A percentile compares a stretch with the other conserved stretches of the same genome.
phyloP scores from a whole-genome alignment of 495 filamentous ascomycete genomes.

The Podospora sp. region DNA sequence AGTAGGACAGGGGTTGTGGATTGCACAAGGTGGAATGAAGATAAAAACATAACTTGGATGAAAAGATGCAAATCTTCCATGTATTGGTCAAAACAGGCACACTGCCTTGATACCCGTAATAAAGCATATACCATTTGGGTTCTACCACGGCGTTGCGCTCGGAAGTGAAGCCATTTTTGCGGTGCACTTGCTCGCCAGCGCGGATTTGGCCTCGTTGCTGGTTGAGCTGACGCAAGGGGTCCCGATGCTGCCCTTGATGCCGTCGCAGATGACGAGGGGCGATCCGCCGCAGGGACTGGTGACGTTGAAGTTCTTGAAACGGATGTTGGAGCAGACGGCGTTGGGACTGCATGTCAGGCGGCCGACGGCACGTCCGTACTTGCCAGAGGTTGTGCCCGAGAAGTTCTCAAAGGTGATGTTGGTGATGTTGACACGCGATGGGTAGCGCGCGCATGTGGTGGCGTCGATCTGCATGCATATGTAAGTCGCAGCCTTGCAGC shows the following conservation, averaged over 20 bases:
- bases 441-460: slow-evolving; percentile 51
- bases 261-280: slow-evolving; percentile 55
- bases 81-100: not conserved
- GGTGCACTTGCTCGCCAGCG: slow-evolving; percentile 32
- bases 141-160: slow-evolving; percentile 25
- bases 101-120: not conserved
- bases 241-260: slow-evolving; percentile 54
- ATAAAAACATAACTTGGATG: slow-evolving; percentile 1
- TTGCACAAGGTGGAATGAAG: not conserved
- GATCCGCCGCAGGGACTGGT: slow-evolving; percentile 50
- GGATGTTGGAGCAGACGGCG: slow-evolving; percentile 57
- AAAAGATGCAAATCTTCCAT: not conserved
- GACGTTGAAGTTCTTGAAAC: slow-evolving; percentile 53
- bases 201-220: slow-evolving; percentile 31
- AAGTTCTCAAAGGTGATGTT: slow-evolving; percentile 59
- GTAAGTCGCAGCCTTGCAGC: not conserved
- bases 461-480: slow-evolving; percentile 24
- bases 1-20: not conserved
- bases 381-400: slow-evolving; percentile 55
- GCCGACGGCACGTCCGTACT: slow-evolving; percentile 51
- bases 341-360: slow-evolving; percentile 53
- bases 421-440: slow-evolving; percentile 58
- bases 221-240: slow-evolving; percentile 45
- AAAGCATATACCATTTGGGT: not conserved
- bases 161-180: slow-evolving; percentile 29